phyloP scores from a whole-genome alignment of 164 flowering plant genomes.

The Stephania cephalantha region DNA sequence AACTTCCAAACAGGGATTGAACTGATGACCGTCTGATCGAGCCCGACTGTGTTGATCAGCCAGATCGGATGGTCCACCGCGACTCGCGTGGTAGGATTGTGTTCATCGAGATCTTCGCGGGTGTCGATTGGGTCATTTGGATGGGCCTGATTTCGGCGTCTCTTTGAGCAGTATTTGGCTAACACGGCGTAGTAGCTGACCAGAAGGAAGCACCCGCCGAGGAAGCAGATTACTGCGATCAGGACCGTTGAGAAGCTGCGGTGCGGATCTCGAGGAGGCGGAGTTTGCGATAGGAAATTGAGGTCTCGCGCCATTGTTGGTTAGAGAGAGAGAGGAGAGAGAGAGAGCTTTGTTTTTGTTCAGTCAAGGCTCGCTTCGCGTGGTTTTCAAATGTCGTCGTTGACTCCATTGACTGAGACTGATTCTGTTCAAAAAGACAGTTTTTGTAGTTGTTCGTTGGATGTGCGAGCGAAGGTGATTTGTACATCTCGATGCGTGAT shows the following conservation, averaged over 20 bases:
- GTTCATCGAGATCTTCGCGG: conserved; percentile 27
- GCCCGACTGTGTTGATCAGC: conserved; percentile 42
- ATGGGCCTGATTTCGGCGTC: conserved; percentile 5
- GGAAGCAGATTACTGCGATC: conserved; percentile 7
- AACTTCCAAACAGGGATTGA: conserved; percentile 35
- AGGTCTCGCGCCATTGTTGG: background rate
- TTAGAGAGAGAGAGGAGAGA: background rate
- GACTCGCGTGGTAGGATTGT: conserved; percentile 11
- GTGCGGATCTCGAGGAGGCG: too few species aligned
- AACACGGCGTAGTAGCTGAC: conserved; percentile 28
- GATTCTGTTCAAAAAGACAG: background rate
- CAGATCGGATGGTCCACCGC: conserved; percentile 41
- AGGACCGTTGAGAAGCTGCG: too few species aligned
- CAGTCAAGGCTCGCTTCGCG: background rate
- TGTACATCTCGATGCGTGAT: too few species aligned
- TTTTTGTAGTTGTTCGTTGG: too few species aligned
- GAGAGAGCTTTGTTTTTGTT: background rate
- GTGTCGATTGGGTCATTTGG: background rate
- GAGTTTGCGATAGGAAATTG: too few species aligned
- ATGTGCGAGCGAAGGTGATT: too few species aligned
- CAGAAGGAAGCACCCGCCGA: conserved; percentile 29
- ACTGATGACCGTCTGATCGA: conserved; percentile 36
- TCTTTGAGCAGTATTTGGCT: conserved; percentile 18
- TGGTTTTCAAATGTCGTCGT: background rate
- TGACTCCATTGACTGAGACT: background rate